Conservation (phyloP, 306 rosid species). For the Cicer pinnatifidum region DNA sequence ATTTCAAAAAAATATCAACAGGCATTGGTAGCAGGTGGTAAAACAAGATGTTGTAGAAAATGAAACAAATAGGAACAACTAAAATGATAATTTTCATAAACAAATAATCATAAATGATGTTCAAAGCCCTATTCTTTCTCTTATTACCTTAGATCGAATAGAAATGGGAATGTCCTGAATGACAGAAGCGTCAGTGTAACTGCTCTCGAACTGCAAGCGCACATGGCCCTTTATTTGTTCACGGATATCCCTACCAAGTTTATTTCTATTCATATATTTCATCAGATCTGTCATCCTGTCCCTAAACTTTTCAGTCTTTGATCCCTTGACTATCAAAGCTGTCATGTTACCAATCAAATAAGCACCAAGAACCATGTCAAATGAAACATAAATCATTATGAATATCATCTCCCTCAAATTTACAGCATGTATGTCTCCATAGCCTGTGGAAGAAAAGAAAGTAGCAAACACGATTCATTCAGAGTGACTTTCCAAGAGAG, state of each 20-base stretch:
- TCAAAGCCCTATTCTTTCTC: constrained; percentile 29
- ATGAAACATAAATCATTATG: constrained; percentile 84
- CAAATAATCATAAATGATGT: constrained; percentile 27
- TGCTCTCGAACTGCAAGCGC: constrained; percentile 91
- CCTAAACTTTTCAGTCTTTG: constrained; percentile 90
- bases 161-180: constrained; percentile 86
- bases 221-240: constrained; percentile 90
- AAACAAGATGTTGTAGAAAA: constrained; percentile 6
- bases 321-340: constrained; percentile 97
- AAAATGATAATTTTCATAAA: neutral
- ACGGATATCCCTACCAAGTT: constrained; percentile 81
- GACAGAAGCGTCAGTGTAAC: constrained; percentile 83
- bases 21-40: neutral
- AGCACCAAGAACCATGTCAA: constrained; percentile 98
- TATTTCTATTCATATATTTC: constrained; percentile 89
- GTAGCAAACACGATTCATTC: constrained; percentile 30
- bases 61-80: constrained; percentile 14
- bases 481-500: constrained; percentile 29
- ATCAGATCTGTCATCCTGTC: constrained; percentile 90
- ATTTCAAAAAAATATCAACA: constrained; percentile 13
- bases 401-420: constrained; percentile 97
- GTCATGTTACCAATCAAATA: constrained; percentile 99
- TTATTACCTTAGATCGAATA: constrained; percentile 80
- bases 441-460: constrained; percentile 63
- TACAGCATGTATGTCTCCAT: constrained; percentile 98